phyloP scores from a whole-genome alignment of 2,329 filamentous ascomycete species.

The Botrytis cinerea region DNA sequence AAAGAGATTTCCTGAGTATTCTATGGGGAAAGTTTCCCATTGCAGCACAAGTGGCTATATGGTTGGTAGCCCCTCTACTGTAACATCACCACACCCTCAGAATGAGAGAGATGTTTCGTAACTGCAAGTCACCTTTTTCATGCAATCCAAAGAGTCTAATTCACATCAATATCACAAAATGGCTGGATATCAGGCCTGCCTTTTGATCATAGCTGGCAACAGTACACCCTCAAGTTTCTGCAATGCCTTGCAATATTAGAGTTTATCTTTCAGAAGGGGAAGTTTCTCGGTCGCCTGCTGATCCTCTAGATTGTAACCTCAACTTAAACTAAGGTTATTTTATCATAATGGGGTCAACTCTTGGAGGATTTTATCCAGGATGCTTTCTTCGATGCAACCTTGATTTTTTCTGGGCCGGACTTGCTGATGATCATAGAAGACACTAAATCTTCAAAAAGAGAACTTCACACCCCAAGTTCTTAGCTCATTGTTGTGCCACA shows the following conservation, averaged over 20 bases:
- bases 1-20: too few species aligned
- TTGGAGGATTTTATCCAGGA: background rate
- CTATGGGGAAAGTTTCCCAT: background rate
- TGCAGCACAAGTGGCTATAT: background rate
- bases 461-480: background rate
- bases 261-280: background rate
- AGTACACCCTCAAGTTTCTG: background rate
- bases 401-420: too few species aligned
- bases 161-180: background rate
- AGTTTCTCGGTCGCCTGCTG: background rate
- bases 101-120: background rate
- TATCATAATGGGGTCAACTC: background rate
- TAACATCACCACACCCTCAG: background rate
- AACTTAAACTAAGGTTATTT: background rate
- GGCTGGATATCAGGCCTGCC: background rate
- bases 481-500: background rate
- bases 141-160: background rate
- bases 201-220: background rate
- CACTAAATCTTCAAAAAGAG: background rate
- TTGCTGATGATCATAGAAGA: background rate
- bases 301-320: background rate
- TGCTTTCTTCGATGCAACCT: background rate
- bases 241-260: background rate
- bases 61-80: background rate
- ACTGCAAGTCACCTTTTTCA: background rate